phyloP scores from a whole-genome alignment of 495 filamentous ascomycete genomes.

The Tuber brumale region DNA sequence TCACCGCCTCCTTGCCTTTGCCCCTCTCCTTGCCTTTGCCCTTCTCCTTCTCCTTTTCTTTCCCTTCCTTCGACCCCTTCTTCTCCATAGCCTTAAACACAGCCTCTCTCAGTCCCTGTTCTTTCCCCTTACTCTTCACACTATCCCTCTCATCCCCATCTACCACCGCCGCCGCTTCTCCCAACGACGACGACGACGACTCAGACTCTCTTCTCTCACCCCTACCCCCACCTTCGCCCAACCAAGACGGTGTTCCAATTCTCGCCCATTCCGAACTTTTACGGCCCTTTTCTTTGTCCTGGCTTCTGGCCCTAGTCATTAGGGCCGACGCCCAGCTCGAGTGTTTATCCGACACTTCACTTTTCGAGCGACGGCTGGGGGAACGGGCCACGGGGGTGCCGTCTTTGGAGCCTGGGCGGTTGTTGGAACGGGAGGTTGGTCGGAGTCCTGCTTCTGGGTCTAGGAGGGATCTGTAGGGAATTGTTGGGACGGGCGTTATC shows the following conservation, averaged over 20 bases:
- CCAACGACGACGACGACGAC: constrained; percentile 41
- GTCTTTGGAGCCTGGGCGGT: constrained; percentile 22
- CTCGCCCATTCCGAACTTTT: constrained; percentile 42
- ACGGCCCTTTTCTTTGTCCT: constrained; percentile 45
- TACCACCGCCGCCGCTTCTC: constrained; percentile 48
- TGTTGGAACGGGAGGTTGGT: constrained; percentile 24
- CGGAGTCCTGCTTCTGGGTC: constrained; percentile 9
- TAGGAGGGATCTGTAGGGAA: neutral
- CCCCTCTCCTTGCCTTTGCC: constrained; percentile 26
- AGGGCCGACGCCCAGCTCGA: constrained; percentile 26
- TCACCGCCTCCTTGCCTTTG: constrained; percentile 22
- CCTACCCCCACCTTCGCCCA: constrained; percentile 27
- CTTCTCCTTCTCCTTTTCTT: constrained; percentile 21
- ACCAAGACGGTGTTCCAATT: constrained; percentile 43
- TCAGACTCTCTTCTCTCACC: constrained; percentile 42
- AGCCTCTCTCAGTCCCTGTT: constrained; percentile 45
- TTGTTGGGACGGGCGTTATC: neutral
- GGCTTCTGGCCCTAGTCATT: constrained; percentile 46
- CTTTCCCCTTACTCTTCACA: constrained; percentile 44
- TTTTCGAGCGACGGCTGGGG: constrained; percentile 23
- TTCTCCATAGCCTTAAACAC: constrained; percentile 45
- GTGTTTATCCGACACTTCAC: constrained; percentile 25
- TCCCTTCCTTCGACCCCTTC: constrained; percentile 19
- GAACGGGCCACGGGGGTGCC: neutral
- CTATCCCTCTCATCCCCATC: constrained; percentile 41